Evolutionary conservation across 768 basidiomycete genomes (phyloP), one percentile per base, ranked within the genome.

Genomic region (Plicaturopsis crispa): DNA sequence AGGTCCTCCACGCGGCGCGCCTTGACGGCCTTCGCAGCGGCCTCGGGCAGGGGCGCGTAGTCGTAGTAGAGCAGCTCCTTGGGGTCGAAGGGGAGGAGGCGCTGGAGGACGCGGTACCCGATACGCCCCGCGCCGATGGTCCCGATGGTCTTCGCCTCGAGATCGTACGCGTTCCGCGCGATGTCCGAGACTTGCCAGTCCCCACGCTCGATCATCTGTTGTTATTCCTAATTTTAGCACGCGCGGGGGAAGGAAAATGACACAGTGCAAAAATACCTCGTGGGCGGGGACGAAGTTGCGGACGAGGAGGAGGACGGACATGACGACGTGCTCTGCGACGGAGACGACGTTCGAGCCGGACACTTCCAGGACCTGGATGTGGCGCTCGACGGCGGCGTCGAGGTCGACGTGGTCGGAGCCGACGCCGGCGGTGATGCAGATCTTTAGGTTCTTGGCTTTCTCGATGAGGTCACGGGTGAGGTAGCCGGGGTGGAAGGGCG

Each of bases 31-130:
- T 83, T 66, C 14, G 70, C 75, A 30, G 81, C 84, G 31, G 79
- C 80, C 69, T 67, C 66, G 10, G 84, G 80, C 40, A 87, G 74
- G 38, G 84, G 66, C 3, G 75, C 68, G 54, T 91, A 90, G 61
- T 91, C 89, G 55, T 80, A 94, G 70, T 92, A 93, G 44, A 94
- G 62, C 28, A 94, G 74, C 54, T 93, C 87, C 60, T 91, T 91
- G 72, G 75, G 78, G 64, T 90, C 72, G 66, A 96, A 94, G 4
- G 87, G 84, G 21, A 73, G 49, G 31, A 90, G 66, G 41, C 86
- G 79, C 56, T 88, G 80, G 34, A 90, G 68, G 19, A 89, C 86
- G 53, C 86, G 79, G 69, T 87, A 90, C 5, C 91, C 91, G 54
- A 93, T 93, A 39, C 79, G 66, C 20, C 79, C 78, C 66, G 70